Evolutionary conservation across 2,329 filamentous ascomycete species (phyloP).

Genomic region (Pyrenochaeta sp.): DNA sequence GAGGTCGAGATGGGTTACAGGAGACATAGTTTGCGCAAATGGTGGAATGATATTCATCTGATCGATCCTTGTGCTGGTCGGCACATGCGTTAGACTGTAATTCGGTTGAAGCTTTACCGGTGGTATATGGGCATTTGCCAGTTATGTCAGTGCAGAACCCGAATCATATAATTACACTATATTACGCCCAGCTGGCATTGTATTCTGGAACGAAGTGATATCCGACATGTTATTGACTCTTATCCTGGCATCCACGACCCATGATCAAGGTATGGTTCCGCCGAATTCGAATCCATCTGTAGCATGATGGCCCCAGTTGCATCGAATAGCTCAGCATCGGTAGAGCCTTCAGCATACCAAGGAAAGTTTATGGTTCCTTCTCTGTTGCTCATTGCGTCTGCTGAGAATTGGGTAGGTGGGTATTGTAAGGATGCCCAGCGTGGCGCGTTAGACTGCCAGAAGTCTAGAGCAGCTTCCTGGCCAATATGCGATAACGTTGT

Average conservation of each 20-base stretch:
- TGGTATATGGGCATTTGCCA: no score
- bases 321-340: slow-evolving; percentile 2
- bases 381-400: neutral
- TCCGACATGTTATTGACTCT: neutral
- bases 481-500: neutral
- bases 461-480: slow-evolving; percentile 3
- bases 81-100: no score
- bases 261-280: neutral
- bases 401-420: neutral
- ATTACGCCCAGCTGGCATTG: no score
- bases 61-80: neutral
- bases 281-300: slow-evolving; percentile 2
- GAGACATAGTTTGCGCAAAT: slow-evolving; percentile 78
- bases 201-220: no score
- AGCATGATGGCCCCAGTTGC: slow-evolving; percentile 3
- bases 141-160: no score
- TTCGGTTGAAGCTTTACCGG: no score
- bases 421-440: neutral
- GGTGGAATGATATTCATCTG: slow-evolving; percentile 71
- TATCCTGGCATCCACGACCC: slow-evolving; percentile 3
- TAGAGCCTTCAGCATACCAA: slow-evolving; percentile 2
- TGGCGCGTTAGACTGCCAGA: slow-evolving; percentile 1
- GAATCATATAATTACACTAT: no score
- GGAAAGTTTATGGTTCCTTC: slow-evolving; percentile 1
- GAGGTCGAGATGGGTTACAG: slow-evolving; percentile 77